Base-by-base conservation (phyloP, 2,329 filamentous ascomycete species). In the Calonectria pseudoreteaudii region DNA sequence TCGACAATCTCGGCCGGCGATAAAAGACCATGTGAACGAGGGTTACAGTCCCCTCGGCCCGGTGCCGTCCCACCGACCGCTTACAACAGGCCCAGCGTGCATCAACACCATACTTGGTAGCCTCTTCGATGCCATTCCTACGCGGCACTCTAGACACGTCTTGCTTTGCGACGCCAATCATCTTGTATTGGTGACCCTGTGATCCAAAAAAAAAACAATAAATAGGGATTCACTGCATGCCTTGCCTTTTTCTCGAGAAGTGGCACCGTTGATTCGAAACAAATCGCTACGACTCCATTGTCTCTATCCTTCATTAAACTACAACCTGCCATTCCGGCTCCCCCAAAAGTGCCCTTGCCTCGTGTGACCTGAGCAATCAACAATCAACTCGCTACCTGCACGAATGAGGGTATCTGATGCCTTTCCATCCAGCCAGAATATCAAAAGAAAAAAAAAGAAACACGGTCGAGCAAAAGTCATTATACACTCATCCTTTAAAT, bases 391-490 rank as follows among this genome's bases (percentile, higher is more conserved):
- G 74, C 75, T 80, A 62, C 64, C 65, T 73, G 66, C 72, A 78
- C 75, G 74, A 76, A 75, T 71, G 75, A 79, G 80, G 80, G 80
- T 82, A 82, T 82, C 79, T 79, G 75, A 79, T 81, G 79, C 78
- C 75, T 73, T 78, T 70, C 75, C 79, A 75, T 76, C 74, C 74
- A 76, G 66, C 77, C 71, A 77, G 70, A 75, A 76, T 75, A 75
- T 73, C 73, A 79, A 74, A 74, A 77, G 47, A 75, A 52, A 47
- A 66, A 50, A 60, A 34, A 68, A 41, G 41, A 52, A 67, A 30
- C 67, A 70, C 62, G 66, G 26, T 34, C n/a, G 26, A 71, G 34
- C 66, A 68, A 68, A 66, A 53, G 49, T 36, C 50, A 68, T 31
- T 28, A 34, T 56, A 20, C 36, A 30, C 41, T 20, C 44, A n/a